phyloP scores from a whole-genome alignment of 2,329 filamentous ascomycete genomes.

The Exophiala viscosa region DNA sequence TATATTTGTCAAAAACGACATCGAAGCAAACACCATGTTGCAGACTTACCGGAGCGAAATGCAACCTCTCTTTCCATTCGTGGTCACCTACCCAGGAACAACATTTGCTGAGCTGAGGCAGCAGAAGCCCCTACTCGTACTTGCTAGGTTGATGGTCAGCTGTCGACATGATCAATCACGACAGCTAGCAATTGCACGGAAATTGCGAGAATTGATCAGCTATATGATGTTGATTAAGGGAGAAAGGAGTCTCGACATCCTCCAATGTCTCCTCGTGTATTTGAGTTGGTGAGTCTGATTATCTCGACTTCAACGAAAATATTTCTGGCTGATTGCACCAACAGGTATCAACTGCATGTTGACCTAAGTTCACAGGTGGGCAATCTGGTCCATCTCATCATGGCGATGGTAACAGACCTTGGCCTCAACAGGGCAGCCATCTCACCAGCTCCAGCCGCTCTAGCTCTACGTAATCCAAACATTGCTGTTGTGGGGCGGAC shows the following conservation, averaged over 20 bases:
- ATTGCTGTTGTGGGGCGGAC: neutral
- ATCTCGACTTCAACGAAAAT: neutral
- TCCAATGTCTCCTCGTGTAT: constrained; percentile 38
- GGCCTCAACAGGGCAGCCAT: constrained; percentile 25
- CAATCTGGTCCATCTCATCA: constrained; percentile 36
- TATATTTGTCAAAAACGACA: constrained; percentile 1
- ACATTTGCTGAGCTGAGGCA: constrained; percentile 20
- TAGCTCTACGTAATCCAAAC: neutral
- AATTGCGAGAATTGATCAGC: constrained; percentile 31
- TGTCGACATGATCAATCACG: constrained; percentile 24
- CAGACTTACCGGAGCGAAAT: constrained; percentile 17
- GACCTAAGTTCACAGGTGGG: constrained; percentile 31
- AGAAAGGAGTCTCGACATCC: constrained; percentile 36
- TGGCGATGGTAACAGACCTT: constrained; percentile 36
- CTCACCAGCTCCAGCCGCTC: neutral
- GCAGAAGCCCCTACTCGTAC: constrained; percentile 35
- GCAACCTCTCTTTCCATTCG: constrained; percentile 28
- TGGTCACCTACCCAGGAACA: constrained; percentile 20
- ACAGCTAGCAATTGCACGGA: constrained; percentile 30
- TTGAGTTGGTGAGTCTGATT: constrained; percentile 33
- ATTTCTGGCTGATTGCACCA: neutral
- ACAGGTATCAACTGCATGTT: constrained; percentile 24
- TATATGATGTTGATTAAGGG: constrained; percentile 32
- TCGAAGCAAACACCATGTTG: constrained; percentile 18
- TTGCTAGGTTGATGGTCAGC: constrained; percentile 33